Base-by-base conservation (phyloP, 176 grass and related monocot genomes). In the Bothriochloa decipiens region DNA sequence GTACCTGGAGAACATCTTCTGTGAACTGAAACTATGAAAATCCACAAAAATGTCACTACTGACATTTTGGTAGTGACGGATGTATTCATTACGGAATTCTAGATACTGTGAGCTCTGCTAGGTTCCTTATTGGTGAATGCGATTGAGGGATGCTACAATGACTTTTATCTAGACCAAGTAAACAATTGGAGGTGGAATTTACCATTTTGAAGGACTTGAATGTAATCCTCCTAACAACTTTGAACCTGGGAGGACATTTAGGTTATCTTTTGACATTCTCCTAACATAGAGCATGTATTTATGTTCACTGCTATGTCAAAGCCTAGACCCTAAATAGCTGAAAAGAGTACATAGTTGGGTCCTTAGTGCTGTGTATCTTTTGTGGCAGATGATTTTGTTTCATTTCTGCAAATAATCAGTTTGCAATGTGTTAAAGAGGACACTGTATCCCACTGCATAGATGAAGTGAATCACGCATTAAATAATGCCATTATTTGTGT, bases 11-110 rank as follows among this genome's bases (percentile, higher is more conserved):
- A 29, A 65, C 42, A 15, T 22, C 14, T 32, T 69, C 35, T 65
- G 20, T 85, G 61, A 37, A 68, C 50, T 67, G 8, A 9, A 75
- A 69, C 9, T 74, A 83, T 27, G 20, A 68, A 80, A 60, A 7
- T n/a, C 47, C 17, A 45, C 15, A 46, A 25, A 14, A 84, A 68
- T 50, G n/a, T 27, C 35, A 70, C 11, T 66, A 27, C 11, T 32
- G 8, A 18, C 11, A 6, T 84, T 37, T 2, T 80, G 17, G 57
- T 62, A 18, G 18, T 73, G 7, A 11, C 13, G 1, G 72, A 12
- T 76, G 49, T 53, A 13, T 39, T 53, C 20, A 11, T 32, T 67
- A 3, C 26, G 7, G 4, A 57, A 13, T 66, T 84, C 27, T 11
- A 70, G 65, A 78, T 50, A 40, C 20, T 77, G 10, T 65, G 22